Evolutionary conservation across 2,329 filamentous ascomycete species (phyloP).

Genomic region (Botrytis sinoallii): DNA sequence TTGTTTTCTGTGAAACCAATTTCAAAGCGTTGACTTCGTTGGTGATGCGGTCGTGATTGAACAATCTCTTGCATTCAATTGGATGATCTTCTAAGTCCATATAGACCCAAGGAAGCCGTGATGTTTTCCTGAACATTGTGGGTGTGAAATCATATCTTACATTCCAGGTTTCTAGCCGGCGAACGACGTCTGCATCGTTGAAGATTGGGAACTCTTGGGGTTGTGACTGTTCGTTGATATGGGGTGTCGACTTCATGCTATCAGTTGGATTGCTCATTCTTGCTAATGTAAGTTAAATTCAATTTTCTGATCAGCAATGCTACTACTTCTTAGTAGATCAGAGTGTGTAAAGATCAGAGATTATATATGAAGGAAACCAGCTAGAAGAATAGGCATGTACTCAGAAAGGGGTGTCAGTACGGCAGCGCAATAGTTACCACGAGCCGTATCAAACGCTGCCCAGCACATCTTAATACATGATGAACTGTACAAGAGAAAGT

Average conservation of each 20-base stretch:
- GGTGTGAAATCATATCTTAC: not conserved
- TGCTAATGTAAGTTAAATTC: not conserved
- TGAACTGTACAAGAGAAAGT: not conserved
- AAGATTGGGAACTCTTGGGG: not conserved
- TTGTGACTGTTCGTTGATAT: not conserved
- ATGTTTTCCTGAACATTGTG: constrained; percentile 3
- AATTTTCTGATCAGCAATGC: not conserved
- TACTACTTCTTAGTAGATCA: not conserved
- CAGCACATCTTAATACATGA: not conserved
- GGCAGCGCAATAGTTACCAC: not conserved
- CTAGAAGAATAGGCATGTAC: not conserved
- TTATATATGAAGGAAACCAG: too few species aligned
- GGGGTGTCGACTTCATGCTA: too few species aligned
- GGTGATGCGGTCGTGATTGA: not conserved
- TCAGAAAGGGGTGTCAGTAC: not conserved
- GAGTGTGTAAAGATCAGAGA: not conserved
- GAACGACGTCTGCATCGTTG: not conserved
- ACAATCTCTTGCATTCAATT: not conserved
- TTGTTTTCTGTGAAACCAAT: not conserved
- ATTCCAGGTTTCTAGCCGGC: not conserved
- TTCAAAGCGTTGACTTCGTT: constrained; percentile 3
- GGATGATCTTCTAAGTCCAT: not conserved
- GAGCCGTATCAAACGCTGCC: not conserved
- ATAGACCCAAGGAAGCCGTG: not conserved
- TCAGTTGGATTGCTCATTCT: not conserved